Conservation (phyloP, 805 yeast species). For the Candida awuae region DNA sequence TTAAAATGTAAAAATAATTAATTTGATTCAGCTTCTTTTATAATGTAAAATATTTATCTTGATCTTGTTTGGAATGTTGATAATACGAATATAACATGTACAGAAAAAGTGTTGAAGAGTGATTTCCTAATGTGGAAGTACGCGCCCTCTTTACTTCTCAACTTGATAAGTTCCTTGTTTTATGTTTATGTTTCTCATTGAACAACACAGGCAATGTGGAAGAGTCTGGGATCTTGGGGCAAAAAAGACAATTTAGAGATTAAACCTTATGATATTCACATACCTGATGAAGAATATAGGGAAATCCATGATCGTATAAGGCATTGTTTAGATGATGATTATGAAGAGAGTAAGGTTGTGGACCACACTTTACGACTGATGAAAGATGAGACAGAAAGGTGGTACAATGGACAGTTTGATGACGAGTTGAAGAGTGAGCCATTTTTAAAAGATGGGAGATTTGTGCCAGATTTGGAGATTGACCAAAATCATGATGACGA, state of each 20-base stretch:
- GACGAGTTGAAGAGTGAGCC: background rate
- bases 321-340: slow-evolving; percentile 10
- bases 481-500: slow-evolving; percentile 2
- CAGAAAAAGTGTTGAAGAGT: too few relatives aligned
- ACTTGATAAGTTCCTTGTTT: too few relatives aligned
- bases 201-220: too few relatives aligned
- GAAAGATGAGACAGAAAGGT: slow-evolving; percentile 14
- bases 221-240: background rate
- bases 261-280: background rate
- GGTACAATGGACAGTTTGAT: slow-evolving; percentile 9
- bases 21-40: too few relatives aligned
- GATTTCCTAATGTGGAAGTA: too few relatives aligned
- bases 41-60: too few relatives aligned
- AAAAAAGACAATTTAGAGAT: background rate
- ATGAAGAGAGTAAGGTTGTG: slow-evolving; percentile 13
- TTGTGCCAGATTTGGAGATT: background rate
- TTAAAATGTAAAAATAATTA: too few relatives aligned
- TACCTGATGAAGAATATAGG: background rate
- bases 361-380: slow-evolving; percentile 21
- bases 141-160: too few relatives aligned
- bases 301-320: slow-evolving; percentile 10
- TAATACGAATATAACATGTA: too few relatives aligned
- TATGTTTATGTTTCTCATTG: too few relatives aligned
- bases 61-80: too few relatives aligned
- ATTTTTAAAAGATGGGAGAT: too few relatives aligned